These are phyloP conservation scores for Proliferodiscus dingleyae DNA, from an alignment of 2,329 filamentous ascomycete species.

Conservation along the genomic window DNA sequence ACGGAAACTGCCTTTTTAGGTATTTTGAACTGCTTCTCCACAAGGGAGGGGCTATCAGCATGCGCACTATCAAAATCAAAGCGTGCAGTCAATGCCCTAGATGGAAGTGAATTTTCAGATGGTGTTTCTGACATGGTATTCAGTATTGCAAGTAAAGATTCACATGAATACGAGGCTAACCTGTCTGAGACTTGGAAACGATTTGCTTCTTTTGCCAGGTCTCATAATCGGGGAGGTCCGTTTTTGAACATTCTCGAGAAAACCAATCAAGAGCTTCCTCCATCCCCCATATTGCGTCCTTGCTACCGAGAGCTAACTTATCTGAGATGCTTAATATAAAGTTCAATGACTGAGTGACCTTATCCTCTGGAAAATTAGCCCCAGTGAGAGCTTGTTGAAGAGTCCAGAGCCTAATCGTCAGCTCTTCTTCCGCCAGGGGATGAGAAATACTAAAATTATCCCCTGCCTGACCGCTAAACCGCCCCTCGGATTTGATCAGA, in stretches of 20 bases:
- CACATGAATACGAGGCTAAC: conserved; percentile 16
- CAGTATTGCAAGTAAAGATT: conserved; percentile 5
- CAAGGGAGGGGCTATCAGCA: conserved; percentile 12
- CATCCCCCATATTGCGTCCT: conserved; percentile 75
- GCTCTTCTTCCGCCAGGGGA: conserved; percentile 67
- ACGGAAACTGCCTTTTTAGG: conserved; percentile 29
- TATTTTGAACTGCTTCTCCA: conserved; percentile 15
- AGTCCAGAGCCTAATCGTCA: conserved; percentile 78
- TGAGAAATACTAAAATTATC: conserved; percentile 36
- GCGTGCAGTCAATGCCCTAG: conserved; percentile 29
- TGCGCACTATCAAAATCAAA: conserved; percentile 29
- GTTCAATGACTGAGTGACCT: conserved; percentile 59
- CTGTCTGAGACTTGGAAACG: conserved; percentile 27
- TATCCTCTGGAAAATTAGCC: conserved; percentile 61
- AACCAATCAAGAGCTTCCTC: conserved; percentile 89
- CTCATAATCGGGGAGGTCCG: conserved; percentile 70
- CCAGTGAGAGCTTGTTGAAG: conserved; percentile 67
- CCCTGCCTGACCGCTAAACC: conserved; percentile 40
- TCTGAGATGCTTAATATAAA: conserved; percentile 64
- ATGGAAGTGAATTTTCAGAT: conserved; percentile 28
- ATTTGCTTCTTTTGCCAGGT: conserved; percentile 33
- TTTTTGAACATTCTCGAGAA: conserved; percentile 65
- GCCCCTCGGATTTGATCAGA: conserved; percentile 62
- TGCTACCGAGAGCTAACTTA: conserved; percentile 50
- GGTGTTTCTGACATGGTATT: conserved; percentile 26